Evolutionary conservation across 202 grass and related monocot genomes (phyloP), one percentile per base, ranked within the genome.

Genomic region (Cymbopogon flexuosus): DNA sequence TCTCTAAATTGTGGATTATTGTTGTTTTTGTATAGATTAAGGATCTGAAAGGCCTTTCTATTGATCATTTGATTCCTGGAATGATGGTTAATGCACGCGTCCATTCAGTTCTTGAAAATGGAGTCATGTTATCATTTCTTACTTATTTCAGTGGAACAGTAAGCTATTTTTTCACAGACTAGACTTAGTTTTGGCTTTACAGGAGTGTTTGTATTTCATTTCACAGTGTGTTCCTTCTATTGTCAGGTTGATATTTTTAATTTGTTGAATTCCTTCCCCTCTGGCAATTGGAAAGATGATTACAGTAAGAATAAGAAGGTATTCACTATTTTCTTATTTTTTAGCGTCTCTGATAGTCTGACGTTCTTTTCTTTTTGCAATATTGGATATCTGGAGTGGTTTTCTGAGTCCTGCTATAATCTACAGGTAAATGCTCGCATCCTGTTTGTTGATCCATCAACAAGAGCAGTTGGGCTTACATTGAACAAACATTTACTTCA

Each of bases 111-210:
- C 88, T 94, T 83, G 95, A 94, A 79, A 98, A 94, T 86, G 92
- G 95, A 46, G 56, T 98, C 46, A 93, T 98, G 90, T 34, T 98
- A 59, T 98, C 95, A 57, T 98, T 98, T 84, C 84, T 98, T 84
- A 95, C 88, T 66, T 98, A 94, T 89, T 98, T 98, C 80, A 94
- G 90, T 30, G 95, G 92, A 93, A 98, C 95, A 12, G 95, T 98
- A 88, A 86, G 75, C 56, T 54, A 39, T 81, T 81, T 68, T 15
- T 68, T 36, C 30, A n/a, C 33, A 10, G 5, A 70, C 19, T 9
- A 54, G 0, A 70, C 15, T 61, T 70, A 33, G 15, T 87, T 86
- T 42, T 66, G 21, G 22, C 65, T 70, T 65, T 59, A 75, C 33
- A 31, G 33, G 45, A 56, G 27, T 13, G 0, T 12, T 62, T 52